Evolutionary conservation across 306 rosid species (phyloP).

Genomic region (Quercus robur): DNA sequence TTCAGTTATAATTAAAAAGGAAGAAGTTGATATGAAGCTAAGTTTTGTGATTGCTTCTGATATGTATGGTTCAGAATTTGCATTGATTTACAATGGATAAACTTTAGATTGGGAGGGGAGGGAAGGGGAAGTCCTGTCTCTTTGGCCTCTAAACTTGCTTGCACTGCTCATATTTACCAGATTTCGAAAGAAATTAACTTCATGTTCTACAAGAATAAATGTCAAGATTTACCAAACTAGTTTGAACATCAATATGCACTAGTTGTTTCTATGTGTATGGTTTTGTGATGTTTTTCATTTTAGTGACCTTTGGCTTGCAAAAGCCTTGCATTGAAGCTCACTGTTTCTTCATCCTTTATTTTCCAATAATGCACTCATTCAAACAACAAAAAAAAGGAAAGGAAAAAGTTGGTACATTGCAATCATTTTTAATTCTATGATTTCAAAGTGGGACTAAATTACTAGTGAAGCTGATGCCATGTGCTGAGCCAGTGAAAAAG

Average conservation of each 20-base stretch:
- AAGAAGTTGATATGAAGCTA: too few species aligned
- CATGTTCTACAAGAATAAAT: too few species aligned
- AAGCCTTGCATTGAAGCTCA: neutral
- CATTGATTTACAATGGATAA: too few species aligned
- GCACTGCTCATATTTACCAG: too few species aligned
- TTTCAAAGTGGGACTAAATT: constrained; percentile 39
- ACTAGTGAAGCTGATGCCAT: constrained; percentile 49
- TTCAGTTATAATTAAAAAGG: too few species aligned
- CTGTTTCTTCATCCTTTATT: neutral
- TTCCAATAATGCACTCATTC: constrained; percentile 7
- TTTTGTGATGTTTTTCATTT: too few species aligned
- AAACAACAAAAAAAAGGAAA: neutral
- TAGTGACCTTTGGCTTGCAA: neutral
- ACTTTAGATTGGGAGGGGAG: too few species aligned
- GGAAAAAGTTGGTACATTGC: constrained; percentile 28
- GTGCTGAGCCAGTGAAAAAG: constrained; percentile 58
- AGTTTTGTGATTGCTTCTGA: neutral
- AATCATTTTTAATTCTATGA: constrained; percentile 56
- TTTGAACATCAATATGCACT: neutral
- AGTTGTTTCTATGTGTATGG: neutral
- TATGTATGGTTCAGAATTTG: neutral
- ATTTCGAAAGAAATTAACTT: too few species aligned
- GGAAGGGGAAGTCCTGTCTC: too few species aligned
- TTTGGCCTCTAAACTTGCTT: too few species aligned
- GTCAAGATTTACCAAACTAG: neutral